These are phyloP conservation scores for Cercospora beticola DNA, from an alignment of 2,329 filamentous ascomycete species.

Conservation along the genomic window DNA sequence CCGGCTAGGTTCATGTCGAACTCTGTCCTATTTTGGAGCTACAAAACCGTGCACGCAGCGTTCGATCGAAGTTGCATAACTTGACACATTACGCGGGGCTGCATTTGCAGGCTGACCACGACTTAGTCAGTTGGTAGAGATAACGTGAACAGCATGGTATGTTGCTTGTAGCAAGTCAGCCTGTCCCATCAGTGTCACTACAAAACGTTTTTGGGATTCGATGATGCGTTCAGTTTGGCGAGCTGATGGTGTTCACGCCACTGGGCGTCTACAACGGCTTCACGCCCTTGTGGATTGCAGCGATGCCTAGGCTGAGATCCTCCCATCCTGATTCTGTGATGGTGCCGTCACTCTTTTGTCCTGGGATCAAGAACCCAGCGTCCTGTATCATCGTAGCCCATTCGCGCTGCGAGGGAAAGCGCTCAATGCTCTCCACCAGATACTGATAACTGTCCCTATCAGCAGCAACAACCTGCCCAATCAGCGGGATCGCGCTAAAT, in stretches of 20 bases:
- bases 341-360: conserved; percentile 38
- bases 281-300: conserved; percentile 93
- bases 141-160: not conserved
- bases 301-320: conserved; percentile 87
- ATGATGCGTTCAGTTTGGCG: not conserved
- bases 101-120: not conserved
- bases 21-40: not conserved
- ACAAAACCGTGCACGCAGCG: not conserved
- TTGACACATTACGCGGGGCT: not conserved
- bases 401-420: conserved; percentile 80
- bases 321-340: conserved; percentile 68
- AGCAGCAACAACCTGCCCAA: conserved; percentile 90
- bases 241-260: not conserved
- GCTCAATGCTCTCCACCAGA: conserved; percentile 94
- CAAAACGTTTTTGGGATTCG: not conserved
- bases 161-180: not conserved
- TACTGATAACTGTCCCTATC: conserved; percentile 98
- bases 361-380: conserved; percentile 83
- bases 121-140: not conserved
- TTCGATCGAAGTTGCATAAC: not conserved
- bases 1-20: not conserved
- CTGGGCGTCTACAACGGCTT: conserved; percentile 58
- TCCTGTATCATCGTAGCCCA: conserved; percentile 80
- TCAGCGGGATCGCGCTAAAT: conserved; percentile 88
- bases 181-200: not conserved